Conservation (phyloP, 148 eudicot genomes). For the Linanthus parryae region DNA sequence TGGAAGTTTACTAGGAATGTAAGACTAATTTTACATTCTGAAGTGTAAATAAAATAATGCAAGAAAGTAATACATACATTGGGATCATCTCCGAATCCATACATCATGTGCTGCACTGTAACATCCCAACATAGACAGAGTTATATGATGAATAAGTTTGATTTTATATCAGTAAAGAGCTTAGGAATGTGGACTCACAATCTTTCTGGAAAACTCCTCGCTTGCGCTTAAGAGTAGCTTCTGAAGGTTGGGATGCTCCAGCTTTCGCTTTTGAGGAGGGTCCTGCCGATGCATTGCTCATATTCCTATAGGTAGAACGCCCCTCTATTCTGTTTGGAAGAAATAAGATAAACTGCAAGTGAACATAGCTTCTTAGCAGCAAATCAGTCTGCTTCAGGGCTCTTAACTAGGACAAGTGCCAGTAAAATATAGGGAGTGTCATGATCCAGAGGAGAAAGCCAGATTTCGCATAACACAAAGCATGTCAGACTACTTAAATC, state of each 20-base stretch:
- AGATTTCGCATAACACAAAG: too few species aligned
- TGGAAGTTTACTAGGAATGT: neutral
- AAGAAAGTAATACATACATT: conserved; percentile 38
- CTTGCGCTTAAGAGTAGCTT: conserved; percentile 65
- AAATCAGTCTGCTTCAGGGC: too few species aligned
- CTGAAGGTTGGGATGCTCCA: conserved; percentile 52
- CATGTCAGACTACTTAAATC: too few species aligned
- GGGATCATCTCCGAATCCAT: conserved; percentile 83
- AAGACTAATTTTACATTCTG: neutral
- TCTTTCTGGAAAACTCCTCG: conserved; percentile 90
- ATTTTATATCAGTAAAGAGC: neutral
- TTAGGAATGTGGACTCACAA: conserved; percentile 35
- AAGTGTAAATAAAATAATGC: neutral
- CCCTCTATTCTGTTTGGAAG: neutral
- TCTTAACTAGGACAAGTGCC: too few species aligned
- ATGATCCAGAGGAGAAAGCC: too few species aligned
- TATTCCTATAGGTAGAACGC: neutral
- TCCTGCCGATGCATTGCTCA: conserved; percentile 40
- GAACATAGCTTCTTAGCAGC: too few species aligned
- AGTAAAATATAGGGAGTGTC: too few species aligned
- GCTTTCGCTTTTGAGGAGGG: conserved; percentile 47
- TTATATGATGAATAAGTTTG: neutral
- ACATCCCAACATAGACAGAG: conserved; percentile 3
- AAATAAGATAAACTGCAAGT: neutral
- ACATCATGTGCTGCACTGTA: conserved; percentile 96